phyloP scores from a whole-genome alignment of 441 rosid species.

The Populus hybrid region DNA sequence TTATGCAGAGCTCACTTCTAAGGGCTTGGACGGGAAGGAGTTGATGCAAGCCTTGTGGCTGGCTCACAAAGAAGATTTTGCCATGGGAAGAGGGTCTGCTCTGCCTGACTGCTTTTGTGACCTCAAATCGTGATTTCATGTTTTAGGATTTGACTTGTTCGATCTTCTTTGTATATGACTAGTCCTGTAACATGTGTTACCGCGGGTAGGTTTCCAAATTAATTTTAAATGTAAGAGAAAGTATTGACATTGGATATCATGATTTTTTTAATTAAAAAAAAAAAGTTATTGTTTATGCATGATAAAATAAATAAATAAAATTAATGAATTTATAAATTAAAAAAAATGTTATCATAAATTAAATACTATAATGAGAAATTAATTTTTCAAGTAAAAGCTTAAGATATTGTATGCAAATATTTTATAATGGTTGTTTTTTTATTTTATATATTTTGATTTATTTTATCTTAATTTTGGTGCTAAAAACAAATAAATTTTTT shows the following conservation, averaged over 20 bases:
- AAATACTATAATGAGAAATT: background rate
- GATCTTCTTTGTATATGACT: background rate
- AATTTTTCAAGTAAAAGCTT: background rate
- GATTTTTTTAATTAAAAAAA: background rate
- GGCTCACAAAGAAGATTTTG: constrained; percentile 58
- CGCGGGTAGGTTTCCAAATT: no score
- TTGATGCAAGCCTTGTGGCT: constrained; percentile 67
- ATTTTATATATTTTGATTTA: no score
- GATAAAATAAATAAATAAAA: background rate
- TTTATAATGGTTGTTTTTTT: no score
- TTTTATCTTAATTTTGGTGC: background rate
- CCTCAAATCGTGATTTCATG: constrained; percentile 47
- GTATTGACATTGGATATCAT: background rate
- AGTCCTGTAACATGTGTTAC: background rate
- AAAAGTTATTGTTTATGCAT: background rate
- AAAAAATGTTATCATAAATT: background rate
- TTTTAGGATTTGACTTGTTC: background rate
- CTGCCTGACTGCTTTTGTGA: constrained; percentile 87
- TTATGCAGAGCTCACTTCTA: constrained; percentile 52
- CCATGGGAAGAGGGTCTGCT: constrained; percentile 78
- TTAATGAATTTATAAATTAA: no score
- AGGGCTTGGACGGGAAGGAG: constrained; percentile 54
- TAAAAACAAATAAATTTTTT: no score
- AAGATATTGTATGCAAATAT: background rate
- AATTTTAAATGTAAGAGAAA: background rate